Evolutionary conservation across 164 flowering plant genomes (phyloP), one percentile per base, ranked within the genome.

Genomic region (Chloranthus sessilifolius): DNA sequence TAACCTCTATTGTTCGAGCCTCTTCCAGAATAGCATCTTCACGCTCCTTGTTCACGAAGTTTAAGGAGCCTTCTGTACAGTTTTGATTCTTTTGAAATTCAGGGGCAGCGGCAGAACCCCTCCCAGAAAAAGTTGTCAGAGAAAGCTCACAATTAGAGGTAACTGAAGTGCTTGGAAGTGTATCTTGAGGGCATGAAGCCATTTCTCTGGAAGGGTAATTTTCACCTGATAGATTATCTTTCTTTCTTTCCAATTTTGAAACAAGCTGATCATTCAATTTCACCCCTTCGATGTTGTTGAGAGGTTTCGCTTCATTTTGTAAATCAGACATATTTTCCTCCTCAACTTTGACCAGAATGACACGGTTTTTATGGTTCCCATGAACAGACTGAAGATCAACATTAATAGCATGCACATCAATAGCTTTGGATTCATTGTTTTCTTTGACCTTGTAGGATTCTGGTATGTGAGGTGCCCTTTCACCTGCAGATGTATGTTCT

Each of bases 21-120:
- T 94, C 89, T 65, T 85, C 79, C 69, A 89, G 56, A 47, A 87
- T 59, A 29, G 78, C 80, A 60, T 87, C 92, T 64, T 94, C 97
- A 58, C 66, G 77, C 47, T 68, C 74, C 70, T 74, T 78, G 49
- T 63, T 66, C 11, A 57, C 38, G 49, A 71, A 9, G 49, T 72
- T 69, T 25, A 53, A 35, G 17, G 53, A 51, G 29, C 43, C 45
- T 23, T 22, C 70, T 36, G 64, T 38, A 61, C 50, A 57, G 41
- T 66, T 52, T 30, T n/a, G n/a, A n/a, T n/a, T n/a, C n/a, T n/a
- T n/a, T n/a, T 71, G 65, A 60, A 47, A 52, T 47, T 69, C 77
- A n/a, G 58, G 7, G 24, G 53, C 55, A 57, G 57, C 47, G 53
- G 59, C 27, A 26, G 69, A 37, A 50, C 34, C 72, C 63, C 23